phyloP scores from a whole-genome alignment of 768 basidiomycete genomes.

The Trametes maxima region DNA sequence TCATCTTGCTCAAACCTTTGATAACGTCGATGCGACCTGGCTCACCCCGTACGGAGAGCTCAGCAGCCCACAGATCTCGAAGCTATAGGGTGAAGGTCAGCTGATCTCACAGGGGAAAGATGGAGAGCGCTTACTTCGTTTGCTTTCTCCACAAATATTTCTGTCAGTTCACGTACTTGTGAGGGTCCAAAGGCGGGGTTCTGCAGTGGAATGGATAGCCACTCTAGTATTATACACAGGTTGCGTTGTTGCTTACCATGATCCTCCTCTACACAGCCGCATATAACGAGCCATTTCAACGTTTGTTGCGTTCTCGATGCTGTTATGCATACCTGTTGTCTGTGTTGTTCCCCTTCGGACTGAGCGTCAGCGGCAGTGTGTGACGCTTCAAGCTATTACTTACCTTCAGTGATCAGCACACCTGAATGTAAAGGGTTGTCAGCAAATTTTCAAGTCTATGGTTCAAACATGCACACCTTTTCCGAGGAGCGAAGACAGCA shows the following conservation, averaged over 20 bases:
- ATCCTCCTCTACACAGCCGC: conserved; percentile 22
- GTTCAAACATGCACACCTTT: conserved; percentile 28
- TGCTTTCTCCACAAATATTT: conserved; percentile 59
- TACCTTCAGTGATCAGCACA: conserved; percentile 47
- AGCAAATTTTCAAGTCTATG: too few relatives aligned
- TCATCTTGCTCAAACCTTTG: conserved; percentile 37
- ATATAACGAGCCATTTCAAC: background rate
- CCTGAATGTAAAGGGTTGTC: conserved; percentile 36
- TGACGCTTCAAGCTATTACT: background rate
- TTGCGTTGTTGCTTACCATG: conserved; percentile 28
- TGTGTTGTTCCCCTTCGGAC: conserved; percentile 36
- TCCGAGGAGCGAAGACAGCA: conserved; percentile 45
- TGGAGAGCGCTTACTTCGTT: conserved; percentile 39
- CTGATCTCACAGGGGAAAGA: background rate
- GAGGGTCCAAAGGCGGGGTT: conserved; percentile 67
- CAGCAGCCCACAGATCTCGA: conserved; percentile 23
- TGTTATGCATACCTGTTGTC: conserved; percentile 36
- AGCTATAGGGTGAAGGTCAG: conserved; percentile 16
- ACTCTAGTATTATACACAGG: background rate
- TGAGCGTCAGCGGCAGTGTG: background rate
- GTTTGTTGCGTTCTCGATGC: too few relatives aligned
- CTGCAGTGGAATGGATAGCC: conserved; percentile 29
- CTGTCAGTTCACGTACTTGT: conserved; percentile 59
- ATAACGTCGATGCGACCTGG: conserved; percentile 34
- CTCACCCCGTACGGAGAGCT: conserved; percentile 36